These are phyloP conservation scores for Monosporozyma solicola DNA, from an alignment of 805 yeast species.

Conservation along the genomic window DNA sequence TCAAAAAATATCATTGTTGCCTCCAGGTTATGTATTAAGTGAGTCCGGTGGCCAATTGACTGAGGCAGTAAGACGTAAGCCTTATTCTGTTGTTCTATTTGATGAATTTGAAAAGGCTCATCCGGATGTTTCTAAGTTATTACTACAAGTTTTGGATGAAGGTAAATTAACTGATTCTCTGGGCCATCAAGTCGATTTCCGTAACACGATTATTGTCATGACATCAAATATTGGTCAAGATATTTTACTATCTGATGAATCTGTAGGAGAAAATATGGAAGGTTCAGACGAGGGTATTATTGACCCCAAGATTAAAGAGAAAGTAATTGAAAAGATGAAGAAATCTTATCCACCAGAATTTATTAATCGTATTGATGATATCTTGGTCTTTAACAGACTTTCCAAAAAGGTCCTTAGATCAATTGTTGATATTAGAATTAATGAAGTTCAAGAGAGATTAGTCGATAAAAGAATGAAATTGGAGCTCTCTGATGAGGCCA, in stretches of 20 bases:
- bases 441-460: conserved; percentile 72
- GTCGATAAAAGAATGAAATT: conserved; percentile 67
- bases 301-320: conserved; percentile 40
- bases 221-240: conserved; percentile 97
- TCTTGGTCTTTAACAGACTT: conserved; percentile 85
- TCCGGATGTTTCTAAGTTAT: conserved; percentile 83
- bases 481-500: conserved; percentile 51
- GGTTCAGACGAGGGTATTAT: conserved; percentile 43
- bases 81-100: conserved; percentile 84
- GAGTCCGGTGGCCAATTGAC: conserved; percentile 92
- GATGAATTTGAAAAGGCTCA: conserved; percentile 98
- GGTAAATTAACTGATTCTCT: conserved; percentile 92
- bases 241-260: conserved; percentile 56
- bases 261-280: conserved; percentile 44
- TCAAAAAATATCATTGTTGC: too few relatives aligned
- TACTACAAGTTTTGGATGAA: conserved; percentile 89
- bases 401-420: conserved; percentile 64
- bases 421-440: conserved; percentile 77
- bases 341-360: conserved; percentile 87
- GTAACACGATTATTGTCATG: conserved; percentile 92
- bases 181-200: conserved; percentile 89
- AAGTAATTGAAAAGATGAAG: conserved; percentile 62
- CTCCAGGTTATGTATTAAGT: conserved; percentile 96
- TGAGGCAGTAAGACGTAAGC: conserved; percentile 91
- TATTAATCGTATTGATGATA: conserved; percentile 86